These are phyloP conservation scores for Laguncularia racemosa DNA, from an alignment of 345 rosid species.

Conservation along the genomic window DNA sequence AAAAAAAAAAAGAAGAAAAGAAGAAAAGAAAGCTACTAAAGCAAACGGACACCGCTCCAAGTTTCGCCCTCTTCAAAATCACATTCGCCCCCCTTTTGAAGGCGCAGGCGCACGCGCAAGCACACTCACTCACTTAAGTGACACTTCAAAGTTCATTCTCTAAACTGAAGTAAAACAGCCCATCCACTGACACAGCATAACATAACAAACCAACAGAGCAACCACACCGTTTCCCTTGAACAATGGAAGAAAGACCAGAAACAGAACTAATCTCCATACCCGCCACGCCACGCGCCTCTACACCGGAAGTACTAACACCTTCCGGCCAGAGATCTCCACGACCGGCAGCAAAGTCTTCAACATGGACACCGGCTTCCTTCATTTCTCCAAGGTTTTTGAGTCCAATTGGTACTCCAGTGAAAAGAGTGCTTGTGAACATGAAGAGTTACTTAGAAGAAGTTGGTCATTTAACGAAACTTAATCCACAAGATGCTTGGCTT, in stretches of 20 bases:
- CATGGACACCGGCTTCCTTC: constrained; percentile 96
- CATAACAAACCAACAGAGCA: too few relatives aligned
- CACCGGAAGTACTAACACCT: constrained; percentile 92
- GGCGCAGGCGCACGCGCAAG: too few relatives aligned
- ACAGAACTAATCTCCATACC: constrained; percentile 94
- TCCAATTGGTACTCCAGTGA: constrained; percentile 98
- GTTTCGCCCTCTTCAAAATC: too few relatives aligned
- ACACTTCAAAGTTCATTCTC: too few relatives aligned
- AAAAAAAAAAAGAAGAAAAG: too few relatives aligned
- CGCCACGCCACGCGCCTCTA: constrained; percentile 88
- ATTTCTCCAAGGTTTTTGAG: constrained; percentile 92
- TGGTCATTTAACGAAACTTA: constrained; percentile 90
- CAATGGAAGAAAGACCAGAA: constrained; percentile 97
- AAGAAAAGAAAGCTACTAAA: too few relatives aligned
- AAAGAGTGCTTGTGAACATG: constrained; percentile 89
- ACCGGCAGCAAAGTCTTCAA: constrained; percentile 62
- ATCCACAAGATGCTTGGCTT: constrained; percentile 98
- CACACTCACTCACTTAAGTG: too few relatives aligned
- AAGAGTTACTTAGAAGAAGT: constrained; percentile 89
- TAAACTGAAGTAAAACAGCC: too few relatives aligned
- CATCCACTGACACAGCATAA: too few relatives aligned
- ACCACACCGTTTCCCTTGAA: not conserved
- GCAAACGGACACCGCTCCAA: too few relatives aligned
- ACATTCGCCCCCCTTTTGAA: too few relatives aligned
- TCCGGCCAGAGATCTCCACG: constrained; percentile 97